Base-by-base conservation (phyloP, 139 green algal genomes). In the Eudorina sp. region DNA sequence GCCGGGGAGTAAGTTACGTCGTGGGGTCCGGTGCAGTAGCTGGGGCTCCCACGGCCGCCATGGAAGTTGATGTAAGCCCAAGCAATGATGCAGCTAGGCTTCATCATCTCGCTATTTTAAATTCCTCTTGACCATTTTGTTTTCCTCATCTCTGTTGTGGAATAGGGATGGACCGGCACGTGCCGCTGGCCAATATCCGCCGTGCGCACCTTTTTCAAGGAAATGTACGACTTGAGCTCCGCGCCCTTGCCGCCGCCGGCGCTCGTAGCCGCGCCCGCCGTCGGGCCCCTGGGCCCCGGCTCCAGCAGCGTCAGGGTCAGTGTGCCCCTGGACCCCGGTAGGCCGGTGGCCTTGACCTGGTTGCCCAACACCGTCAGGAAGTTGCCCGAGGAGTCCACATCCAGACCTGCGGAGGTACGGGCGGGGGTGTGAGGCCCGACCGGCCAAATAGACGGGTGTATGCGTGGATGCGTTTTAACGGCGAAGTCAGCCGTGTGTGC, bases 321-420 rank as follows among this genome's bases (percentile, higher is more conserved):
- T 55, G 36, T 53, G 40, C 55, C 78, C 27, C n/a, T 43, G 14
- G 74, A 55, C 31, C 78, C 78, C 4, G 78, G 78, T 27, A 85
- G 36, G 25, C 78, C 78, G 7, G 62, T 41, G 25, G 78, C 78
- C 16, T 31, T 41, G 0, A 85, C 1, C 31, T 70, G 40, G 7
- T 25, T 46, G 27, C 40, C 40, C 38, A 9, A 23, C 3, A 85
- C 9, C 0, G 27, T 55, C 3, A 85, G 78, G 36, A 75, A 53
- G 78, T 85, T 85, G 55, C 78, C 78, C 18, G 55, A 75, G 55
- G 40, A 43, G 78, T 85, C 78, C n/a, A 74, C 38, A 0, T 43
- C 38, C 18, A 74, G 18, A 36, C 43, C 78, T 85, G 76, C 16
- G 38, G n/a, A 29, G 19, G 16, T 68, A 68, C 5, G 23, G 55